Conservation (phyloP, 768 basidiomycete genomes). For the Imleria badia region DNA sequence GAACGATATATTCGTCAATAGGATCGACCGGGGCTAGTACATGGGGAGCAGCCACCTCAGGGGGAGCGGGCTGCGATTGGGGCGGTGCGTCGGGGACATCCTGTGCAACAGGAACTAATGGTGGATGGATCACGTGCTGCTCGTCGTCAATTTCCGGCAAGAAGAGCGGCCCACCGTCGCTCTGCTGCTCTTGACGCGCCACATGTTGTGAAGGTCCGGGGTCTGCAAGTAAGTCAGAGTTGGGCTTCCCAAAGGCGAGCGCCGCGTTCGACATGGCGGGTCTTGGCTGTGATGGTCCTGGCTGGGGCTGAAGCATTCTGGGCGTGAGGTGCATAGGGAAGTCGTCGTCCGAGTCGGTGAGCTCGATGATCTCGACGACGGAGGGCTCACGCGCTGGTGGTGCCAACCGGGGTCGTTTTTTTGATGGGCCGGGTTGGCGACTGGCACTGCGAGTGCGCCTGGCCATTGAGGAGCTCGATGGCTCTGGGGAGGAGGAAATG, state of each 20-base stretch:
- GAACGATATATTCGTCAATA: conserved; percentile 39
- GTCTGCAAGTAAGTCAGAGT: conserved; percentile 9
- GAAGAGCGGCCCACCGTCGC: conserved; percentile 32
- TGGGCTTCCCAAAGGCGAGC: conserved; percentile 15
- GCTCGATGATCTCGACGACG: conserved; percentile 42
- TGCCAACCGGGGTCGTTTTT: conserved; percentile 11
- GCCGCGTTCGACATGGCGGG: neutral
- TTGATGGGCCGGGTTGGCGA: conserved; percentile 18
- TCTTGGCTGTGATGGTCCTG: conserved; percentile 4
- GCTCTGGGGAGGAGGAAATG: conserved; percentile 29
- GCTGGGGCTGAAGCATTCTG: neutral
- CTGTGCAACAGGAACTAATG: neutral
- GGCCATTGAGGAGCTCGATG: conserved; percentile 5
- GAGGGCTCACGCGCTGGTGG: conserved; percentile 6
- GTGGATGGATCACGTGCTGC: neutral
- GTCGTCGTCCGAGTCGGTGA: conserved; percentile 52
- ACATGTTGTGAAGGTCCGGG: conserved; percentile 14
- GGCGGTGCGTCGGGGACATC: neutral
- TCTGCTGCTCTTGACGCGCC: neutral
- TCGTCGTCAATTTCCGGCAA: conserved; percentile 40
- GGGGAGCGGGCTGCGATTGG: neutral
- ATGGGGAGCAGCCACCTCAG: conserved; percentile 4
- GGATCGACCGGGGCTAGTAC: conserved; percentile 16
- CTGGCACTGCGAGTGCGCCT: conserved; percentile 21
- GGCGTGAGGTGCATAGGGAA: neutral